Evolutionary conservation across 2,329 filamentous ascomycete species (phyloP).

Genomic region (Cordyceps fumosorosea): DNA sequence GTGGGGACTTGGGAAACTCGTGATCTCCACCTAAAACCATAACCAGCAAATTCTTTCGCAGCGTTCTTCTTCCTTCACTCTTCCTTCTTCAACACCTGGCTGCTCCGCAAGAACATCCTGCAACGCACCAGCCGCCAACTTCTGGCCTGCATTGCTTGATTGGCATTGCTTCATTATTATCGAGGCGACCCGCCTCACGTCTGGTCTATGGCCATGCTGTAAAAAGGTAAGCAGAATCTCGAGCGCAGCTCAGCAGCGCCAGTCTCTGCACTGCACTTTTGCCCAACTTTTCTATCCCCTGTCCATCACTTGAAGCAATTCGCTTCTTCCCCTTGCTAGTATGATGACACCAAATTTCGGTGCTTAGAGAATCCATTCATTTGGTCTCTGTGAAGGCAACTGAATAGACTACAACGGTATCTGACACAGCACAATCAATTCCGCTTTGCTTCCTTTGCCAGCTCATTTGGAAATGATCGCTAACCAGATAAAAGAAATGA

Average conservation of each 20-base stretch:
- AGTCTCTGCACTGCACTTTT: background rate
- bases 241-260: background rate
- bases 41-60: constrained; percentile 3
- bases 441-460: background rate
- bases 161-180: background rate
- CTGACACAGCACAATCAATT: constrained; percentile 51
- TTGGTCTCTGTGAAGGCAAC: constrained; percentile 56
- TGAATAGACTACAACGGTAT: constrained; percentile 94
- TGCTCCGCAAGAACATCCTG: background rate
- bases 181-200: background rate
- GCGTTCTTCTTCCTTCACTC: background rate
- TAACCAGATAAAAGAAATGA: background rate
- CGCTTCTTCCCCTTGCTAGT: constrained; percentile 22
- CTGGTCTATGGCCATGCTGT: background rate
- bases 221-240: constrained; percentile 10
- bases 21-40: constrained; percentile 7
- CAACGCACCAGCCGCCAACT: background rate
- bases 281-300: constrained; percentile 18
- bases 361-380: constrained; percentile 55
- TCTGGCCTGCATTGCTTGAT: background rate
- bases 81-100: background rate
- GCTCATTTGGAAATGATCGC: constrained; percentile 13
- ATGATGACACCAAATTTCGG: constrained; percentile 55
- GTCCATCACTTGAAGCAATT: constrained; percentile 13
- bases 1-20: constrained; percentile 7